These are phyloP conservation scores for Xylaria curta DNA, from an alignment of 495 filamentous ascomycete species.

Conservation along the genomic window DNA sequence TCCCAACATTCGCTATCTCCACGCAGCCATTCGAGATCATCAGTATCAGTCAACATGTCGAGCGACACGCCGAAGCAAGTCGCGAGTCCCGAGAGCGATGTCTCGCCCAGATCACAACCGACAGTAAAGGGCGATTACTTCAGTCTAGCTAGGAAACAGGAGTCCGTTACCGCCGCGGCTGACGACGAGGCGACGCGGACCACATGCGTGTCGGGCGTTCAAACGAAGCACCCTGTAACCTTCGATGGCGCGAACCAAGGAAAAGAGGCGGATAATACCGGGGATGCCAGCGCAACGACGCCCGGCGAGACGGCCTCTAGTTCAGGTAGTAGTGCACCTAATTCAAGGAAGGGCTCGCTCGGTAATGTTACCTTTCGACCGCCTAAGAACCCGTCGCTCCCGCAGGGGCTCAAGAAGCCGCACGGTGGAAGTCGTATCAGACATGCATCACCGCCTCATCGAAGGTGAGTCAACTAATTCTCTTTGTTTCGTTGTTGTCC, in stretches of 20 bases:
- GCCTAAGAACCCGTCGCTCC: constrained; percentile 50
- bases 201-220: constrained; percentile 25
- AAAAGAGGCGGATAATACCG: constrained; percentile 36
- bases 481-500: constrained; percentile 20
- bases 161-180: constrained; percentile 17
- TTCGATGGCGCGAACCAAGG: constrained; percentile 32
- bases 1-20: constrained; percentile 23
- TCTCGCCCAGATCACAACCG: constrained; percentile 48
- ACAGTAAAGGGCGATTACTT: constrained; percentile 48
- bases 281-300: constrained; percentile 41
- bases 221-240: constrained; percentile 25
- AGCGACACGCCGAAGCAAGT: constrained; percentile 32
- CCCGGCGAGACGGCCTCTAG: constrained; percentile 42
- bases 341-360: constrained; percentile 52
- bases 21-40: neutral
- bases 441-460: constrained; percentile 54
- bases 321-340: constrained; percentile 42
- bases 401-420: constrained; percentile 52
- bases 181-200: constrained; percentile 29
- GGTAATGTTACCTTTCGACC: constrained; percentile 51
- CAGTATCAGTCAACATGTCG: constrained; percentile 34
- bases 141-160: constrained; percentile 35
- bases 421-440: constrained; percentile 49
- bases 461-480: constrained; percentile 48
- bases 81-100: constrained; percentile 48